Base-by-base conservation (phyloP, 805 yeast species). In the Barnettozyma californica region DNA sequence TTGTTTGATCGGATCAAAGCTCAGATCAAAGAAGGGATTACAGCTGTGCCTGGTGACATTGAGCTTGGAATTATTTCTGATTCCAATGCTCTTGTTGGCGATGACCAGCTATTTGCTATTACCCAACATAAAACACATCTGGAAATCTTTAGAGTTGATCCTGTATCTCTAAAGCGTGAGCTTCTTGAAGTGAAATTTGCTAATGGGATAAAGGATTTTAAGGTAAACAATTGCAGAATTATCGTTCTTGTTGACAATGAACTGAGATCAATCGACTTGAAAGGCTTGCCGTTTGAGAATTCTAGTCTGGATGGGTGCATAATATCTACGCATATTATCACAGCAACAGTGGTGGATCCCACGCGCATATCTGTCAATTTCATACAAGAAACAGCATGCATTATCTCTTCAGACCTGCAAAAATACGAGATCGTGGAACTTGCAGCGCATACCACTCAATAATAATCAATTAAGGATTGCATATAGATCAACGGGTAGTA, bases 341-440 rank as follows among this genome's bases (percentile, higher is more conserved):
- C 46, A n/a, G 26, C 37, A 19, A 47, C 53, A 11, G 31, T 53
- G 13, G 46, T 51, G 14, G 19, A 33, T 5, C 27, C 41, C 13
- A 68, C 72, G 9, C 53, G 61, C 42, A 42, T 73, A 26, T 56
- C 70, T 0, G 47, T 68, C 9, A 68, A 64, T 43, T 49, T 58
- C 7, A 37, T 48, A 2, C 56, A 63, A 40, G 50, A 59, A 1
- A 57, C 64, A 42, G 74, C 72, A 5, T 69, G 72, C 50, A 53
- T 73, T 10, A 53, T 74, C n/a, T 73, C 72, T 31, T 48, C 57
- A 7, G 66, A 71, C 43, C 63, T 62, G 20, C 47, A 45, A 21
- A 37, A 23, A 5, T 50, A 50, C 43, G 43, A 45, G 20, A 38
- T 51, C 13, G 23, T 35, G 14, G 4, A 35, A 4, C 19, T 38